Percentiles rank a stretch among this genome's conserved stretches.
Evolutionary conservation across 148 eudicot genomes (phyloP).

Genomic region (Rhododendron kiyosumense): DNA sequence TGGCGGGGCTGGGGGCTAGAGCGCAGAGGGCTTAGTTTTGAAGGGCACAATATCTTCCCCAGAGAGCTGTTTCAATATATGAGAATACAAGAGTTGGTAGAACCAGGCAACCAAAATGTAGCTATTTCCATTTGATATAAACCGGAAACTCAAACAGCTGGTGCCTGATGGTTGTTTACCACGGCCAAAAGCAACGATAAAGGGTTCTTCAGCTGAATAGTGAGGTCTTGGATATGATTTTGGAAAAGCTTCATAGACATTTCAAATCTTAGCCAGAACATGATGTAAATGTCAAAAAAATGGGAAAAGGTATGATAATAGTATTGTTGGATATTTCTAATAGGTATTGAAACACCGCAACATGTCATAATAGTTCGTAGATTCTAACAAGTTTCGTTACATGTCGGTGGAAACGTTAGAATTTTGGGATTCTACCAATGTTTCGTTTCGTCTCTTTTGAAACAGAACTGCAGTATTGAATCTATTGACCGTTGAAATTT

Average conservation of each 20-base stretch:
- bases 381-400: background rate
- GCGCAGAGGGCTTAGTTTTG: background rate
- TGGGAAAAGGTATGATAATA: background rate
- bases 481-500: background rate
- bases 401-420: background rate
- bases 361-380: background rate
- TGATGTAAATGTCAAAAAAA: background rate
- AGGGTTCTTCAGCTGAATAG: background rate
- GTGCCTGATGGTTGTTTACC: background rate
- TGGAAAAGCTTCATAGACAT: background rate
- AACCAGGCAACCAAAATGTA: background rate
- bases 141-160: background rate
- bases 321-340: background rate
- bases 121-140: background rate
- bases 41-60: background rate
- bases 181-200: background rate
- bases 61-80: background rate
- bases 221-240: background rate
- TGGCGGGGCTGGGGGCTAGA: no score
- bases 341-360: background rate
- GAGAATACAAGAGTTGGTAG: background rate
- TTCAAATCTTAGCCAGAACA: background rate
- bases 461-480: background rate
- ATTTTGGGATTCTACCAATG: background rate
- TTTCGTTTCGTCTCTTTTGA: background rate